Evolutionary conservation across 106 monocot species (phyloP).

Genomic region (Platanthera zijinensis): DNA sequence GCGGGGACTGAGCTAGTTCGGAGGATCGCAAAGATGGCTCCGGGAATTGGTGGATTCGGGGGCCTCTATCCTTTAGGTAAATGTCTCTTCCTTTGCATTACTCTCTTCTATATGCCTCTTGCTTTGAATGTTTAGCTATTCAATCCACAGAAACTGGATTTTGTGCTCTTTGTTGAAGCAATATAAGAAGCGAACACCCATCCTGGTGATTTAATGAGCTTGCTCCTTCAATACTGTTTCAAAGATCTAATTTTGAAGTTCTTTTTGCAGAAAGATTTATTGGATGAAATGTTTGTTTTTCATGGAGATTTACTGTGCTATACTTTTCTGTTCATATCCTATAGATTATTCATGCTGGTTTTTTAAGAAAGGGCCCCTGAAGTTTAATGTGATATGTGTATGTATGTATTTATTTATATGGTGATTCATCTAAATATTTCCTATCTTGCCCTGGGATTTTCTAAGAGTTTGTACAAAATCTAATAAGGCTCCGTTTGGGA

Average conservation of each 20-base stretch:
- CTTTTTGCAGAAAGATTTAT: neutral
- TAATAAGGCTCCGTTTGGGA: no score
- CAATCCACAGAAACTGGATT: neutral
- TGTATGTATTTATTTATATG: neutral
- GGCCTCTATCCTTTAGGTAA: constrained; percentile 69
- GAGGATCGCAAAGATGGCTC: constrained; percentile 75
- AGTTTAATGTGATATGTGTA: neutral
- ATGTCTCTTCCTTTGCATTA: neutral
- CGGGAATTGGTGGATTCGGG: constrained; percentile 78
- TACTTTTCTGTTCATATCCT: neutral
- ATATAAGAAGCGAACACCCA: neutral
- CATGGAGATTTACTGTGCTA: neutral
- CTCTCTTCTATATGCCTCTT: neutral
- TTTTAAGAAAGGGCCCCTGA: neutral
- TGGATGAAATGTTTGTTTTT: neutral
- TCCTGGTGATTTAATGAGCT: neutral
- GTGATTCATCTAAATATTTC: neutral
- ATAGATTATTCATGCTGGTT: neutral
- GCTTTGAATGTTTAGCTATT: neutral
- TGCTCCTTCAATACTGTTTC: neutral
- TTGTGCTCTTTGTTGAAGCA: neutral
- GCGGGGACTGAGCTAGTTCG: constrained; percentile 77
- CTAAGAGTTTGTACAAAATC: neutral
- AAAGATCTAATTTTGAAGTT: neutral
- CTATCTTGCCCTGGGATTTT: neutral